Evolutionary conservation across 768 basidiomycete species (phyloP).

Genomic region (Podaxis mareebaensis): DNA sequence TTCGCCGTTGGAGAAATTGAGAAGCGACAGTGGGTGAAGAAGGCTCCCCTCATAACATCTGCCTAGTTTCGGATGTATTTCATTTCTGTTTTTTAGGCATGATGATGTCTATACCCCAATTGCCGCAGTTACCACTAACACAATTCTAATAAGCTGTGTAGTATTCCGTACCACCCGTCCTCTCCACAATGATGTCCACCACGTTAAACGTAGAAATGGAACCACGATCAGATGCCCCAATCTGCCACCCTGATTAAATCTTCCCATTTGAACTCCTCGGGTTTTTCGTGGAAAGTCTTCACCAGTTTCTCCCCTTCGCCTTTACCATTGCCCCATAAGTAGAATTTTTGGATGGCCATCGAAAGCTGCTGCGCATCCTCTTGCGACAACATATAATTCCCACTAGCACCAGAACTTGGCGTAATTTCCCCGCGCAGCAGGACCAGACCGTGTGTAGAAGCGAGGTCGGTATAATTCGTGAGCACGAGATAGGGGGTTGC

Average conservation of each 20-base stretch:
- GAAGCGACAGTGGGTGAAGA: slow-evolving; percentile 59
- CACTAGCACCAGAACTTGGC: slow-evolving; percentile 46
- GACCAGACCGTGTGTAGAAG: slow-evolving; percentile 75
- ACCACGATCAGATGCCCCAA: slow-evolving; percentile 23
- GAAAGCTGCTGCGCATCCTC: slow-evolving; percentile 84
- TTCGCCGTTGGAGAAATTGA: slow-evolving; percentile 62
- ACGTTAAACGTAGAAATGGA: background rate
- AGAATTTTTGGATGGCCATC: slow-evolving; percentile 83
- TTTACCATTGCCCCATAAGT: slow-evolving; percentile 55
- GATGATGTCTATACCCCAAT: background rate
- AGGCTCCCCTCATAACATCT: slow-evolving; percentile 43
- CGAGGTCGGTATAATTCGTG: slow-evolving; percentile 91
- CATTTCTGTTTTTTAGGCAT: background rate
- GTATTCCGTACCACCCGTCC: background rate
- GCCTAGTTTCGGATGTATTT: slow-evolving; percentile 7
- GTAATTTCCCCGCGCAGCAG: slow-evolving; percentile 93
- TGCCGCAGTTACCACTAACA: background rate
- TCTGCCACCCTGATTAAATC: slow-evolving; percentile 62
- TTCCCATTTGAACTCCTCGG: slow-evolving; percentile 81
- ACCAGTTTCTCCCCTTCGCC: slow-evolving; percentile 44
- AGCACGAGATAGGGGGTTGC: slow-evolving; percentile 90
- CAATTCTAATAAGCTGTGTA: background rate
- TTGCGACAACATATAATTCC: slow-evolving; percentile 66
- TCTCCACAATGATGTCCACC: background rate
- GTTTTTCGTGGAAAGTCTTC: slow-evolving; percentile 74